These are phyloP conservation scores for Malassezia brasiliensis DNA, from an alignment of 1,284 basidiomycete species.

Conservation along the genomic window DNA sequence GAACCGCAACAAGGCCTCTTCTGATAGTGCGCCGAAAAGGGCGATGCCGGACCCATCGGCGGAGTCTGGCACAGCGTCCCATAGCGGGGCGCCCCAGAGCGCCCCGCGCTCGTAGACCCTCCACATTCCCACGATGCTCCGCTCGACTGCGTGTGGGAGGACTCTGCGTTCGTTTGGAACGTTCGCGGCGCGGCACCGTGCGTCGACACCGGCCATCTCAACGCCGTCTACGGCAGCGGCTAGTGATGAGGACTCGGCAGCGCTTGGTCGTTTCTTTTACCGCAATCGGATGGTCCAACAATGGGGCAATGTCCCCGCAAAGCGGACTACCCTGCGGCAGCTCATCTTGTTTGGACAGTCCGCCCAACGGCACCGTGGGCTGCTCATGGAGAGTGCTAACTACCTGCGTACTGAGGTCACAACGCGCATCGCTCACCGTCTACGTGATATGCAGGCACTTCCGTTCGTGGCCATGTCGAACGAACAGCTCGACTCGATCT, in stretches of 20 bases:
- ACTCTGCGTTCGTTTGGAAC: background rate
- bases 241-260: conserved; percentile 12
- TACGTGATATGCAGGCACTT: conserved; percentile 73
- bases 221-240: conserved; percentile 14
- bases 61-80: no score
- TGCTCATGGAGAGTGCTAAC: conserved; percentile 49
- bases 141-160: no score
- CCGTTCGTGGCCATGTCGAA: conserved; percentile 82
- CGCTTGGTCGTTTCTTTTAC: conserved; percentile 60
- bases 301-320: conserved; percentile 66
- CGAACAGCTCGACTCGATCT: conserved; percentile 70
- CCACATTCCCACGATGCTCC: no score
- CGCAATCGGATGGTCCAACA: conserved; percentile 71
- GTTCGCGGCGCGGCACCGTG: background rate
- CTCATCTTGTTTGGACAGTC: conserved; percentile 55
- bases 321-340: conserved; percentile 67
- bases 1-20: background rate
- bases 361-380: conserved; percentile 27
- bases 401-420: conserved; percentile 80
- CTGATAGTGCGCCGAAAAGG: no score
- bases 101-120: no score
- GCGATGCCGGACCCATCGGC: no score
- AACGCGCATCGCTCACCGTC: conserved; percentile 73
- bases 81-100: no score
- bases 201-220: background rate